Base-by-base conservation (phyloP, 2,329 filamentous ascomycete genomes). In the Xylaria sp. region DNA sequence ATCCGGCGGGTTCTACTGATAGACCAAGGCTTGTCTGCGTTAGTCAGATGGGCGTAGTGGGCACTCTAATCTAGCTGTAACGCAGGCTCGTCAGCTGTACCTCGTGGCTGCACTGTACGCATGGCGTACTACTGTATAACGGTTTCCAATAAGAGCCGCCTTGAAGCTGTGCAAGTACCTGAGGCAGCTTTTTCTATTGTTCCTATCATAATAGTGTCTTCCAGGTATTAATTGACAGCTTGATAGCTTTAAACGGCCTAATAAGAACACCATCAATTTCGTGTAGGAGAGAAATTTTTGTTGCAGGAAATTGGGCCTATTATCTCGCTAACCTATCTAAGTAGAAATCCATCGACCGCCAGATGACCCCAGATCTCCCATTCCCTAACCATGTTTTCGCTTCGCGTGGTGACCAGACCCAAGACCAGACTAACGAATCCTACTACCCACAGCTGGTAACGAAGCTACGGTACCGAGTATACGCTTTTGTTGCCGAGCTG, bases 1-100 rank as follows among this genome's bases (percentile, higher is more conserved):
- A 68, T 66, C 53, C 58, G 53, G 30, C 41, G 55, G 46, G 13
- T 60, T 59, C 18, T 41, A 43, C 50, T 48, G 52, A 60, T 18
- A 48, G 30, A 48, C 46, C 53, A 66, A 36, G 52, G 60, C 46
- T 46, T 59, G 52, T 58, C 36, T 60, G 25, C 53, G 28, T 45
- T 53, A 30, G 46, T 25, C 52, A 34, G n/a, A 34, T 34, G 12
- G 12, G 50, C 18, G 30, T 34, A 34, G 25, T 57, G 50, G 46
- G 28, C 41, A 20, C 23, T 28, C 9, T 41, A 58, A 55, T 55
- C 12, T 15, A 52, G 58, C 23, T 58, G 30, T 50, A 50, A 46
- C 50, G 30, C 60, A 45, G 45, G 30, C 60, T 28, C n/a, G n/a
- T 62, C 15, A 12, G 20, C 20, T 52, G 28, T n/a, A n/a, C 18